phyloP scores from a whole-genome alignment of 2,329 filamentous ascomycete species.

The Fusarium mangiferae region DNA sequence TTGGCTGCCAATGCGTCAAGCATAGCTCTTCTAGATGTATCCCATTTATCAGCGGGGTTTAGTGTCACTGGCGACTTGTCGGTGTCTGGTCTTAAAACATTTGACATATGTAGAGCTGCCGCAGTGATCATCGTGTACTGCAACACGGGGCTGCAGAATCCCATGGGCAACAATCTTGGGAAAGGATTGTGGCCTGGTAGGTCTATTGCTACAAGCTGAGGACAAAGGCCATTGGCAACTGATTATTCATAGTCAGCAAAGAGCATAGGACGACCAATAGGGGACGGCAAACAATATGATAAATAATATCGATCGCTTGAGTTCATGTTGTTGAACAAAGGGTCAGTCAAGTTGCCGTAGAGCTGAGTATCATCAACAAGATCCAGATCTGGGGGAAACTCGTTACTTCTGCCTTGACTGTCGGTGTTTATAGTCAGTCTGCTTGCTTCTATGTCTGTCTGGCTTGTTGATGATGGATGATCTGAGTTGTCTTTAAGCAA shows the following conservation, averaged over 20 bases:
- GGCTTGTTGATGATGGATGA: background rate
- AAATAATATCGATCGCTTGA: constrained; percentile 1
- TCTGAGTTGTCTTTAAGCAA: too few species aligned
- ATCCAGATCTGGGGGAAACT: rapidly evolving
- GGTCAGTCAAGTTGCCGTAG: background rate
- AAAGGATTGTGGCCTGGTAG: constrained; percentile 6
- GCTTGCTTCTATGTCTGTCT: background rate
- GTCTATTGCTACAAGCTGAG: constrained; percentile 5
- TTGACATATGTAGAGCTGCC: constrained; percentile 10
- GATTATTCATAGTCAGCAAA: background rate
- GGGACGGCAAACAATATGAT: background rate
- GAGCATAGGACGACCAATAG: too few species aligned
- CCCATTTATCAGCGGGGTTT: background rate
- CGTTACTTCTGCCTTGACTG: background rate
- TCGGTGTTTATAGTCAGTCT: background rate
- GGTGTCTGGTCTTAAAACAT: background rate
- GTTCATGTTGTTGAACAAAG: background rate
- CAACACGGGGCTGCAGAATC: background rate
- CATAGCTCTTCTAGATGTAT: background rate
- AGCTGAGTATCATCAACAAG: background rate
- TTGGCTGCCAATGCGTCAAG: constrained; percentile 3
- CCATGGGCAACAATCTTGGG: background rate
- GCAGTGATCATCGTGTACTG: constrained; percentile 5
- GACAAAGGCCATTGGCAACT: constrained; percentile 4
- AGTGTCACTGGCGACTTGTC: background rate